These are phyloP conservation scores for Blastobotrys ciferrii DNA, from an alignment of 1,139 yeast genomes.

Conservation along the genomic window DNA sequence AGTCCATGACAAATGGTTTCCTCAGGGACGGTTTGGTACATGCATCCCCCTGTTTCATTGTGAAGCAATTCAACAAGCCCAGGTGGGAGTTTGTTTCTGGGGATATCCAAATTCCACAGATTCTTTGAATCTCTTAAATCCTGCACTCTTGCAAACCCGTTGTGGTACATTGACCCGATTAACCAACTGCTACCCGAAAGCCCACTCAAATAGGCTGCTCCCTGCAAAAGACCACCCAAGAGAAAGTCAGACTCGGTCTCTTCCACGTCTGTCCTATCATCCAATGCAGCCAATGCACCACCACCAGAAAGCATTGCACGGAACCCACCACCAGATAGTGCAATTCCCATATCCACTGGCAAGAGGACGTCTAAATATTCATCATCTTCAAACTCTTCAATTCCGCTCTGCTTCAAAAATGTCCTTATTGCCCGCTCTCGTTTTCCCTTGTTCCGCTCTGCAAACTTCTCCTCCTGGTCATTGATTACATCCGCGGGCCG, in stretches of 20 bases:
- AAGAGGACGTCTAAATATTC: neutral
- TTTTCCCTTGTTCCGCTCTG: constrained; percentile 3
- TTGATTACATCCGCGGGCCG: constrained; percentile 9
- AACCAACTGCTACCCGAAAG: constrained; percentile 91
- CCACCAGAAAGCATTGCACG: constrained; percentile 82
- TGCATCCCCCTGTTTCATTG: neutral
- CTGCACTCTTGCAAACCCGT: constrained; percentile 51
- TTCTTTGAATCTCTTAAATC: constrained; percentile 46
- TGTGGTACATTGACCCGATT: constrained; percentile 67
- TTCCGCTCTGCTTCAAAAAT: neutral
- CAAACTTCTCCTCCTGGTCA: constrained; percentile 7
- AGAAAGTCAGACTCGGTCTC: constrained; percentile 39
- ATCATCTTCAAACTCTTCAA: constrained; percentile 3
- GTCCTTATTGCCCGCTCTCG: constrained; percentile 3
- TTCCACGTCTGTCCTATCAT: constrained; percentile 56
- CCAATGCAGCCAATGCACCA: constrained; percentile 73
- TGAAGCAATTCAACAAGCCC: neutral
- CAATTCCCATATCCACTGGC: constrained; percentile 48
- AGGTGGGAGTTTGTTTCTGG: neutral
- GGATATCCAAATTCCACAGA: constrained; percentile 53
- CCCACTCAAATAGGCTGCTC: constrained; percentile 78
- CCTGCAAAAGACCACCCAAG: constrained; percentile 77
- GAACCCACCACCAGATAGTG: constrained; percentile 83
- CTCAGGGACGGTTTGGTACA: neutral
- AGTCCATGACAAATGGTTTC: neutral